phyloP scores from a whole-genome alignment of 192 early-diverging fungal genomes.

The Ambispora gerdemannii region DNA sequence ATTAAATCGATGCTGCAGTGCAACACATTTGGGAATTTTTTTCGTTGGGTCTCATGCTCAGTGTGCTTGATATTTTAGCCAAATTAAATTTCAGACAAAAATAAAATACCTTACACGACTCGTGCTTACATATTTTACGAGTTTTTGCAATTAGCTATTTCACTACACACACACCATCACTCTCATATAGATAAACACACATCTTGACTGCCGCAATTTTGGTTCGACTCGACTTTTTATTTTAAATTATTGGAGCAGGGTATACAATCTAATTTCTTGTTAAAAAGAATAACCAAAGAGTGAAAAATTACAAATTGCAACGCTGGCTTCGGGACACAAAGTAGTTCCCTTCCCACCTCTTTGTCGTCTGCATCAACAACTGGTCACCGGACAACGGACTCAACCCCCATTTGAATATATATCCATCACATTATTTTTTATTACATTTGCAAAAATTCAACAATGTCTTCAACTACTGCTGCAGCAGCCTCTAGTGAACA shows the following conservation, averaged over 20 bases:
- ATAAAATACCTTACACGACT: not conserved
- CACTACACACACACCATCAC: not conserved
- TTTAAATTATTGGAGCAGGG: too few relatives aligned
- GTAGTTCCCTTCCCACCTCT: not conserved
- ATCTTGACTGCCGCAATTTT: too few relatives aligned
- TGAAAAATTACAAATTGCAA: constrained; percentile 16
- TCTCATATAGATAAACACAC: not conserved
- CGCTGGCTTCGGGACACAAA: constrained; percentile 26
- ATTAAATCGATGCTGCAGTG: too few relatives aligned
- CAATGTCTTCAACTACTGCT: not conserved
- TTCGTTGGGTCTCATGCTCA: not conserved
- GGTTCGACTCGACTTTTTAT: too few relatives aligned
- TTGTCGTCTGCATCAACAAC: constrained; percentile 1
- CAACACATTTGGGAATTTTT: not conserved
- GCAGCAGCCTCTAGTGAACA: not conserved
- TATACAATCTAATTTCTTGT: too few relatives aligned
- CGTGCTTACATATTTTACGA: not conserved
- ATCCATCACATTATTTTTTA: not conserved
- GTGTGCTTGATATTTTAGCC: not conserved
- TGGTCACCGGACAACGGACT: constrained; percentile 20
- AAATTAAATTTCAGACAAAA: not conserved
- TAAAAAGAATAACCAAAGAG: too few relatives aligned
- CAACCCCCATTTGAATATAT: constrained; percentile 19
- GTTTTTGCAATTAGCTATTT: not conserved
- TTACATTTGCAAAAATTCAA: not conserved